These are phyloP conservation scores for Bacidia rubella DNA, from an alignment of 495 filamentous ascomycete species.

Conservation along the genomic window DNA sequence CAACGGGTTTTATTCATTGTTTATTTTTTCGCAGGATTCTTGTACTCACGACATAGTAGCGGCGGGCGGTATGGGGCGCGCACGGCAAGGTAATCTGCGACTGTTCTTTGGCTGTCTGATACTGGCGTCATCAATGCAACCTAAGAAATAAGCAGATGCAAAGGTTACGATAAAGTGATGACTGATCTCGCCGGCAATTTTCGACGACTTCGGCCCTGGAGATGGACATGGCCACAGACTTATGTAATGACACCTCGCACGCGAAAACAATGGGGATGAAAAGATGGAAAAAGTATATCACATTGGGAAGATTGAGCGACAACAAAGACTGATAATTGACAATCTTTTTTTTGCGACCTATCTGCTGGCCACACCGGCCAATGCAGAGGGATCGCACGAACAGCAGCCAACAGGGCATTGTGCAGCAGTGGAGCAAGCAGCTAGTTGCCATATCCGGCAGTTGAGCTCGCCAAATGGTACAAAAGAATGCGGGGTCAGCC, in stretches of 20 bases:
- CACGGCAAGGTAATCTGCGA: slow-evolving; percentile 10
- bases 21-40: slow-evolving; percentile 2
- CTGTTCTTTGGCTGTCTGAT: slow-evolving; percentile 7
- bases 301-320: background rate
- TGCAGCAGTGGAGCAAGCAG: background rate
- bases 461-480: too few relatives aligned
- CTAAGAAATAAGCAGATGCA: slow-evolving; percentile 9
- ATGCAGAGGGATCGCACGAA: background rate
- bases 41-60: slow-evolving; percentile 39
- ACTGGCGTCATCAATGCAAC: slow-evolving; percentile 17
- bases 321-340: background rate
- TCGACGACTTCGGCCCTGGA: background rate
- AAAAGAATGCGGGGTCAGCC: too few relatives aligned
- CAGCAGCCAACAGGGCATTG: background rate
- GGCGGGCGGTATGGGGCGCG: slow-evolving; percentile 15
- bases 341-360: slow-evolving; percentile 4
- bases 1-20: too few relatives aligned
- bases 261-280: background rate
- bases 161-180: slow-evolving; percentile 8
- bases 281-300: background rate
- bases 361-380: background rate
- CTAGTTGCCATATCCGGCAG: too few relatives aligned
- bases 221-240: background rate
- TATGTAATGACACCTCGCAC: background rate
- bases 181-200: background rate